A percentile compares a stretch with the other conserved stretches of the same genome.
These are phyloP conservation scores for Trametes villosa DNA, from an alignment of 768 basidiomycete genomes.

Conservation along the genomic window DNA sequence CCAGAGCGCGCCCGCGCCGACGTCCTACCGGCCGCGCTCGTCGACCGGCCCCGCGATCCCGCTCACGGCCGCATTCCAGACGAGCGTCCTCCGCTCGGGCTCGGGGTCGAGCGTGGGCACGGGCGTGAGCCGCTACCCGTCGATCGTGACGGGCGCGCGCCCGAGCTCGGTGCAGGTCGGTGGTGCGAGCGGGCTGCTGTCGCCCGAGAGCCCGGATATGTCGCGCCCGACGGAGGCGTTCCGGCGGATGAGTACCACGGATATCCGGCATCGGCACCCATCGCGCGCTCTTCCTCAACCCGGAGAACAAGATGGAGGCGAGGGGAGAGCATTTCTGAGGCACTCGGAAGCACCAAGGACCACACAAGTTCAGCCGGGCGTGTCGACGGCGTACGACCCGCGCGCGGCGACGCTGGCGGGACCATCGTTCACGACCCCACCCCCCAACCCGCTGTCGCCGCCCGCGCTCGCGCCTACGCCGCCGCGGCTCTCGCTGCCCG, in stretches of 20 bases:
- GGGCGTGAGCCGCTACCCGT: constrained; percentile 22
- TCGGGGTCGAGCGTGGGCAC: constrained; percentile 11
- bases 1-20: constrained; percentile 17
- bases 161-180: constrained; percentile 11
- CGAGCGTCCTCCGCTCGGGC: constrained; percentile 25
- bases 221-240: constrained; percentile 18
- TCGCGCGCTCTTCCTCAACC: not conserved
- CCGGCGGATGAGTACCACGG: constrained; percentile 26
- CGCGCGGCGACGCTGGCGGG: not conserved
- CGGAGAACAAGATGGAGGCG: not conserved
- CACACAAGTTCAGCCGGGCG: constrained; percentile 8
- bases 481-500: constrained; percentile 3
- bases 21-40: constrained; percentile 31
- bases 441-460: constrained; percentile 14
- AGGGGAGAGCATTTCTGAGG: constrained; percentile 1
- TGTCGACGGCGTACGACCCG: not conserved
- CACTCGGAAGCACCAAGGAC: not conserved
- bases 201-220: constrained; percentile 13
- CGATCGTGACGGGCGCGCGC: constrained; percentile 11
- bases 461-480: constrained; percentile 6
- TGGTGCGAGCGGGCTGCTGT: not conserved
- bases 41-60: constrained; percentile 22
- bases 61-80: constrained; percentile 30
- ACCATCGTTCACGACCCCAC: constrained; percentile 4
- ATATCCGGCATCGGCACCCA: constrained; percentile 23